A percentile compares a stretch with the other conserved stretches of the same genome.
phyloP scores from a whole-genome alignment of 176 grass and related monocot genomes.

The Elymus sibiricus region DNA sequence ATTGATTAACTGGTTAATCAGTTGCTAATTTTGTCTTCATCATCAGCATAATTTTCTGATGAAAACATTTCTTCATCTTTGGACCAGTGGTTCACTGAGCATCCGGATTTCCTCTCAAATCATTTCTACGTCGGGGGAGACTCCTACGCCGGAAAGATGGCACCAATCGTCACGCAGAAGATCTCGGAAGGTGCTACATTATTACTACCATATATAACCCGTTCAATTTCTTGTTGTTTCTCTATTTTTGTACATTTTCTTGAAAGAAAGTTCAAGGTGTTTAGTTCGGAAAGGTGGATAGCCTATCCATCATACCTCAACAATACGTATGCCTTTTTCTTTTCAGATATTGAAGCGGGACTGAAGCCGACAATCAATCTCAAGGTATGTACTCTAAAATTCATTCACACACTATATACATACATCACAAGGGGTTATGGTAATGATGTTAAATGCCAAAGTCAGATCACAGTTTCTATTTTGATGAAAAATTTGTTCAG shows the following conservation, averaged over 20 bases:
- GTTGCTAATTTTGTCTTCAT: neutral
- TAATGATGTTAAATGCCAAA: too few species aligned
- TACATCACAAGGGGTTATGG: too few species aligned
- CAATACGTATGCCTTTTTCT: neutral
- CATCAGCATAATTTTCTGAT: too few species aligned
- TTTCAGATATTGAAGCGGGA: constrained; percentile 12
- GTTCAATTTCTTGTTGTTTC: too few species aligned
- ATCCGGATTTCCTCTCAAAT: neutral
- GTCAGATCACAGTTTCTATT: neutral
- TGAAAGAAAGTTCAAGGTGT: neutral
- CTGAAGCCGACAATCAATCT: neutral
- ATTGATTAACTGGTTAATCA: too few species aligned
- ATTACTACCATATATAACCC: too few species aligned
- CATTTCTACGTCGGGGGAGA: neutral
- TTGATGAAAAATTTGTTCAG: neutral
- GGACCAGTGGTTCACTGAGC: neutral
- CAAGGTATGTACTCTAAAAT: neutral
- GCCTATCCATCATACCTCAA: neutral
- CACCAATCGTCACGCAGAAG: neutral
- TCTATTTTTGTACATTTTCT: too few species aligned
- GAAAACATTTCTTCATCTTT: too few species aligned
- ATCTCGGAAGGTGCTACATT: neutral
- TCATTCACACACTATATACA: neutral
- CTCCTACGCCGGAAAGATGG: neutral
- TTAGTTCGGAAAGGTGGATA: neutral